Evolutionary conservation across 2,329 filamentous ascomycete genomes (phyloP), one percentile per base, ranked within the genome.

Genomic region (Fusarium kyushuense): DNA sequence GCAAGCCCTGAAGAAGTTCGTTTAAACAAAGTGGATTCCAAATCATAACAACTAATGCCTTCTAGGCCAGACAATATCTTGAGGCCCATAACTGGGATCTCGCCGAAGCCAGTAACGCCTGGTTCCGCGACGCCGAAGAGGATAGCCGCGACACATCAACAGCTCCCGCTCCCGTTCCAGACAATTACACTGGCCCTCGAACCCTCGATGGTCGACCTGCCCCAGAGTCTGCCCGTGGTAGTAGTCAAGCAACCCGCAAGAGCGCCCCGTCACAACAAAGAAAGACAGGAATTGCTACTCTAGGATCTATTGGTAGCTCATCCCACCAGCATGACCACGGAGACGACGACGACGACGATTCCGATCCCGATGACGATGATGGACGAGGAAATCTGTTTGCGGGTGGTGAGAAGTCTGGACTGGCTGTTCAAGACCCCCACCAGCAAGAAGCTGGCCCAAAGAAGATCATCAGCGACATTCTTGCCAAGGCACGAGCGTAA

Each of bases 401-500:
- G 21, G 93, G 93, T 52, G 93, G 93, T 33, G 93, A 95, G 80
- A 96, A 96, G 84, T 95, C 92, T 30, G 89, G 87, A 1, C 78
- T 91, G 45, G 89, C 89, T 23, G 86, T 91, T 25, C 88, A 91
- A 73, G 89, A 91, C 71, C 89, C 89, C 2, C 75, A 76, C 6
- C 78, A 83, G 9, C 78, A 83, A 51, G 80, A 84, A 13, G 77
- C 77, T 4, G 84, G 86, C 40, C 80, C 86, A 1, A 81, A 82
- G 72, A 85, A 84, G 69, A 81, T 90, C 58, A 86, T 91, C 68
- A 85, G 84, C 55, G 88, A 90, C 64, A 88, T 91, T 60, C 77
- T 91, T 12, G 84, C 87, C 72, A 89, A 90, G 74, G 89, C 89
- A 1, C 84, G 83, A 77, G 84, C 84, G 89, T 90, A 76, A 75